Base-by-base conservation (phyloP, 2,329 filamentous ascomycete genomes). In the Blumeria hordei region DNA sequence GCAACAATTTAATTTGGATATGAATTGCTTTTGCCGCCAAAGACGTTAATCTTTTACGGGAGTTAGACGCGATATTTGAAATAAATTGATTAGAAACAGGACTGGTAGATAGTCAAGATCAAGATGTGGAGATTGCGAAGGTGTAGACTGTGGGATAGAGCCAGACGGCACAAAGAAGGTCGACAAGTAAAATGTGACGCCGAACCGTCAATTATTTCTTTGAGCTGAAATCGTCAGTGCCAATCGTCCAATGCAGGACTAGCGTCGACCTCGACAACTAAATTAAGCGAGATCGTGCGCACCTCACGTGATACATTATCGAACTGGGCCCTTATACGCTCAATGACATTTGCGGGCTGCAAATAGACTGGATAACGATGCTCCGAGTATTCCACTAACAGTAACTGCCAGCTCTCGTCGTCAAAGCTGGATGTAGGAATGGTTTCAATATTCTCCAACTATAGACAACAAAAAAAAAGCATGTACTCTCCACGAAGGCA, bases 201-300 rank as follows among this genome's bases (percentile, higher is more conserved):
- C 44, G n/a, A 28, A 16, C 12, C 18, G 16, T 47, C 12, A 28
- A 28, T 10, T 47, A 10, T 14, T 47, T 28, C 44, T 21, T 56
- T 33, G 53, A 58, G 49, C 53, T 59, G 57, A 60, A 58, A 59
- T 57, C 59, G 59, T 58, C 57, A 55, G 6, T 33, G n/a, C 12
- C 33, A 28, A 9, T 47, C 33, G 44, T 28, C 14, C 44, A 28
- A 18, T 21, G 5, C 44, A 47, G 21, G 21, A 28, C 21, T 28
- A 47, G 33, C 33, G 18, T 47, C 33, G 7, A 21, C 16, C 18
- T 18, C 44, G 44, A 28, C 44, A 28, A 47, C 16, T 47, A 47
- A 47, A 21, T 47, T 47, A 47, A 47, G 44, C 44, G 44, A 47
- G 44, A 47, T 47, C 21, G 21, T 28, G 21, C 21, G 21, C 21